Evolutionary conservation across 2,329 filamentous ascomycete species (phyloP).

Genomic region (Paraphoma chrysanthemicola): DNA sequence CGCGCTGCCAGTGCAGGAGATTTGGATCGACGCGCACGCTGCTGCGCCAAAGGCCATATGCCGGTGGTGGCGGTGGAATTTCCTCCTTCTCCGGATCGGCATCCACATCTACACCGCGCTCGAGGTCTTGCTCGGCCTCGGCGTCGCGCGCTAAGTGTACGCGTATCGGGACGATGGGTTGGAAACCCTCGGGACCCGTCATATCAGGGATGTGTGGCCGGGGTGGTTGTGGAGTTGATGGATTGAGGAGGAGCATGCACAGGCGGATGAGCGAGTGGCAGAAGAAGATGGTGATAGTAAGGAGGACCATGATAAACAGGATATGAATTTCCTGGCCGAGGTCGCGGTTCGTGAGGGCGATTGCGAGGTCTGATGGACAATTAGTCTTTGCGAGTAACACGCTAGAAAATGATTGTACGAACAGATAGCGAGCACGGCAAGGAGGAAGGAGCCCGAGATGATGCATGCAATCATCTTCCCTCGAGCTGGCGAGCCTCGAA

Average conservation of each 20-base stretch:
- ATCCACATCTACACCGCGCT: slow-evolving; percentile 7
- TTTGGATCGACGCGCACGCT: slow-evolving; percentile 84
- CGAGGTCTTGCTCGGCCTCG: slow-evolving; percentile 57
- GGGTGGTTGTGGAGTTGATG: slow-evolving; percentile 27
- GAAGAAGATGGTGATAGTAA: slow-evolving; percentile 79
- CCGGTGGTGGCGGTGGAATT: slow-evolving; percentile 66
- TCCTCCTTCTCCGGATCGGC: slow-evolving; percentile 27
- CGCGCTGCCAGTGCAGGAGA: slow-evolving; percentile 80
- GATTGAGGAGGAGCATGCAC: slow-evolving; percentile 68
- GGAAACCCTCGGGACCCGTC: slow-evolving; percentile 67
- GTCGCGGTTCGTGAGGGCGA: slow-evolving; percentile 71
- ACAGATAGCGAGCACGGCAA: slow-evolving; percentile 70
- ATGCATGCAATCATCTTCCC: slow-evolving; percentile 56
- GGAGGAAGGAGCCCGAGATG: slow-evolving; percentile 69
- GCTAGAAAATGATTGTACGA: slow-evolving; percentile 48
- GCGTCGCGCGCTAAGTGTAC: slow-evolving; percentile 79
- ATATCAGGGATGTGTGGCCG: slow-evolving; percentile 54
- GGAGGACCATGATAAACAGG: slow-evolving; percentile 77
- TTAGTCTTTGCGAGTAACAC: slow-evolving; percentile 5
- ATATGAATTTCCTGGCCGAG: slow-evolving; percentile 77
- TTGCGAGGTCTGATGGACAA: slow-evolving; percentile 67
- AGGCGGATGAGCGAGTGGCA: slow-evolving; percentile 78
- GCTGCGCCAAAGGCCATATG: slow-evolving; percentile 84
- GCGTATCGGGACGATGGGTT: slow-evolving; percentile 76
- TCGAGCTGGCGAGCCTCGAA: slow-evolving; percentile 35